phyloP scores from a whole-genome alignment of 2,329 filamentous ascomycete species.

The Phialophora expanda region DNA sequence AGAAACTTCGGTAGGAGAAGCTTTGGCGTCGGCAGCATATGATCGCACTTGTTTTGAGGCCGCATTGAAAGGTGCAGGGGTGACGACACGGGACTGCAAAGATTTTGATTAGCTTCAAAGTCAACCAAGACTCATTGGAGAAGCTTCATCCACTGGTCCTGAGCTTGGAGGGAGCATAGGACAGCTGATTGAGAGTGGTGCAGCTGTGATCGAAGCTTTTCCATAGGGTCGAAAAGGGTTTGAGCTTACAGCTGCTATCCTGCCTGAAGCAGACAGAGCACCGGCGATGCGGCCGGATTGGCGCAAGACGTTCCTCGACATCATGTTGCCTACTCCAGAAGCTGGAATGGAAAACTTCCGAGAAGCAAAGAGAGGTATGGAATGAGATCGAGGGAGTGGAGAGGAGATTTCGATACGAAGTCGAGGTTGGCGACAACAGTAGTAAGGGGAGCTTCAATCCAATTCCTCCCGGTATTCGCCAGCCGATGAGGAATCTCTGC shows the following conservation, averaged over 20 bases:
- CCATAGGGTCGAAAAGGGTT: slow-evolving; percentile 50
- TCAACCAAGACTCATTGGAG: slow-evolving; percentile 1
- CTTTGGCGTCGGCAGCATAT: slow-evolving; percentile 94
- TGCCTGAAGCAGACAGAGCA: slow-evolving; percentile 88
- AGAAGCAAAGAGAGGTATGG: slow-evolving; percentile 33
- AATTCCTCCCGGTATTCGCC: slow-evolving; percentile 20
- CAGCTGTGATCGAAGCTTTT: slow-evolving; percentile 47
- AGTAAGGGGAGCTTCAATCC: slow-evolving; percentile 29
- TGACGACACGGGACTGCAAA: slow-evolving; percentile 80
- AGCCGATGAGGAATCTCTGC: slow-evolving; percentile 13
- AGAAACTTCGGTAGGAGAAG: slow-evolving; percentile 95
- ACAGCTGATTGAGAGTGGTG: slow-evolving; percentile 46
- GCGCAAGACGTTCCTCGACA: slow-evolving; percentile 98
- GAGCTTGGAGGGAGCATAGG: slow-evolving; percentile 18
- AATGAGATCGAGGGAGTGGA: slow-evolving; percentile 51
- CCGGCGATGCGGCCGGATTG: slow-evolving; percentile 94
- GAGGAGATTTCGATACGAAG: slow-evolving; percentile 39
- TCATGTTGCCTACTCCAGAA: slow-evolving; percentile 62
- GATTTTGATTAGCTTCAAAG: slow-evolving; percentile 45
- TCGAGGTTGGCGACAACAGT: slow-evolving; percentile 27
- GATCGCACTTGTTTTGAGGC: slow-evolving; percentile 75
- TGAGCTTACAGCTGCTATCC: slow-evolving; percentile 90
- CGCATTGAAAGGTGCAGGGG: slow-evolving; percentile 76
- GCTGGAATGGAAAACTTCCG: slow-evolving; percentile 33
- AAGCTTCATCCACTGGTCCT: not conserved